Evolutionary conservation across 2,329 filamentous ascomycete species (phyloP).

Genomic region (Drechslerella stenobrocha): DNA sequence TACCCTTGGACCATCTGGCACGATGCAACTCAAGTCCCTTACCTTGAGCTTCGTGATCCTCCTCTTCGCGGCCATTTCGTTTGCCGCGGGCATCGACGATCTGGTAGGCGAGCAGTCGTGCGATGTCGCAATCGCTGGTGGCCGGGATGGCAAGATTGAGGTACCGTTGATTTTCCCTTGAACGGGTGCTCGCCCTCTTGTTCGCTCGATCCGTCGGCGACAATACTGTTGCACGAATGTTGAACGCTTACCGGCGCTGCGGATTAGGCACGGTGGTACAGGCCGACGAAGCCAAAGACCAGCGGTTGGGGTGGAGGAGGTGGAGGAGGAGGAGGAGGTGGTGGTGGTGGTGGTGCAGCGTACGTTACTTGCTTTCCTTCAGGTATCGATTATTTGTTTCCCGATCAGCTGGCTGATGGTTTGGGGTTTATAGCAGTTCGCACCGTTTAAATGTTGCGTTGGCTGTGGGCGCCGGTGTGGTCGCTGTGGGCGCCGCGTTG

Average conservation of each 20-base stretch:
- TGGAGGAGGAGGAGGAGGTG: constrained; percentile 5
- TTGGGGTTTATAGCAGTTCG: constrained; percentile 7
- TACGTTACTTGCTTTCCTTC: constrained; percentile 6
- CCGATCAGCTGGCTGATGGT: background rate
- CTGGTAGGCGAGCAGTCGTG: background rate
- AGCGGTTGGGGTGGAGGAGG: background rate
- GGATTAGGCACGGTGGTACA: constrained; percentile 8
- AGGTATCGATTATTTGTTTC: background rate
- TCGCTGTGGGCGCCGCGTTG: constrained; percentile 27
- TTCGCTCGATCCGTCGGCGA: too few relatives aligned
- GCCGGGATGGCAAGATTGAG: constrained; percentile 18
- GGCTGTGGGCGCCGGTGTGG: constrained; percentile 11
- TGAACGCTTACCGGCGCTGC: constrained; percentile 3
- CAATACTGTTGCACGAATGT: constrained; percentile 12
- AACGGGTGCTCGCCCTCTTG: too few relatives aligned
- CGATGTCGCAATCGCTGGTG: constrained; percentile 11
- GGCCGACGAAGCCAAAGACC: constrained; percentile 4
- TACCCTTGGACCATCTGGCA: background rate
- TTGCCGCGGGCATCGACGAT: constrained; percentile 7
- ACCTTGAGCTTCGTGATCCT: too few relatives aligned
- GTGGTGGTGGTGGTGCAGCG: constrained; percentile 7
- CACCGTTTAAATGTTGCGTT: constrained; percentile 25
- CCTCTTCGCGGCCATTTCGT: constrained; percentile 19
- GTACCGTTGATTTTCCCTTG: too few relatives aligned
- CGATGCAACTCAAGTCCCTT: constrained; percentile 30